A percentile compares a stretch with the other conserved stretches of the same genome.
Evolutionary conservation across 768 basidiomycete genomes (phyloP).

Genomic region (Hygrophoropsis aurantiaca): DNA sequence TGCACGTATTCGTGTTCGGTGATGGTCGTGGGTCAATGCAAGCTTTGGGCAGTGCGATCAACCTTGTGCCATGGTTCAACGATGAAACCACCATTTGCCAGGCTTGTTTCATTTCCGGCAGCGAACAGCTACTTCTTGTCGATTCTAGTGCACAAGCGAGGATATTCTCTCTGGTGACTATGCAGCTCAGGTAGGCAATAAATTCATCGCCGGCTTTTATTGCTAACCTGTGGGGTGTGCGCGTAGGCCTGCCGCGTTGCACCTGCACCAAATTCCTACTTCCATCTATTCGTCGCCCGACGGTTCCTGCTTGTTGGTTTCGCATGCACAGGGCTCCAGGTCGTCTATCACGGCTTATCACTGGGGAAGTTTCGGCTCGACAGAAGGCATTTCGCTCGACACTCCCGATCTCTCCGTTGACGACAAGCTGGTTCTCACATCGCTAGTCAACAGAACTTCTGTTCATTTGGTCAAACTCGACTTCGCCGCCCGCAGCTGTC

Average conservation of each 20-base stretch:
- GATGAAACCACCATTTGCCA: constrained; percentile 26
- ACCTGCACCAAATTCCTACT: constrained; percentile 34
- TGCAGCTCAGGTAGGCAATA: constrained; percentile 48
- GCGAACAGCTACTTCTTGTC: constrained; percentile 52
- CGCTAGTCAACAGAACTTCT: constrained; percentile 40
- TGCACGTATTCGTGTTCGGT: constrained; percentile 50
- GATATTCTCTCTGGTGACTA: constrained; percentile 53
- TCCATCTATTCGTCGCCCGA: constrained; percentile 51
- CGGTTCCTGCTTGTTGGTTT: constrained; percentile 49
- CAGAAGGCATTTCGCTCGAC: constrained; percentile 40
- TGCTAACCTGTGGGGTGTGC: not conserved
- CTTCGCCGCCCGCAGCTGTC: constrained; percentile 24
- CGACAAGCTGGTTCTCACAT: constrained; percentile 36
- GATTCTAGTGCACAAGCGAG: constrained; percentile 44
- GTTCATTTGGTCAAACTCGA: constrained; percentile 47
- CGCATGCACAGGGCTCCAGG: constrained; percentile 20
- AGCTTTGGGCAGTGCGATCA: constrained; percentile 38
- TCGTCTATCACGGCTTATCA: constrained; percentile 44
- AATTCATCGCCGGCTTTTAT: too few relatives aligned
- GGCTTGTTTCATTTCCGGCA: constrained; percentile 46
- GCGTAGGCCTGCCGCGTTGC: constrained; percentile 47
- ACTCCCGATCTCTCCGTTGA: constrained; percentile 25
- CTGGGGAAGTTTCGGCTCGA: constrained; percentile 56
- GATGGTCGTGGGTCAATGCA: constrained; percentile 43
- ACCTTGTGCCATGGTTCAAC: constrained; percentile 45